Evolutionary conservation across 1,284 basidiomycete species (phyloP), one percentile per base, ranked within the genome.

Genomic region (Cryptococcus maquisensis): DNA sequence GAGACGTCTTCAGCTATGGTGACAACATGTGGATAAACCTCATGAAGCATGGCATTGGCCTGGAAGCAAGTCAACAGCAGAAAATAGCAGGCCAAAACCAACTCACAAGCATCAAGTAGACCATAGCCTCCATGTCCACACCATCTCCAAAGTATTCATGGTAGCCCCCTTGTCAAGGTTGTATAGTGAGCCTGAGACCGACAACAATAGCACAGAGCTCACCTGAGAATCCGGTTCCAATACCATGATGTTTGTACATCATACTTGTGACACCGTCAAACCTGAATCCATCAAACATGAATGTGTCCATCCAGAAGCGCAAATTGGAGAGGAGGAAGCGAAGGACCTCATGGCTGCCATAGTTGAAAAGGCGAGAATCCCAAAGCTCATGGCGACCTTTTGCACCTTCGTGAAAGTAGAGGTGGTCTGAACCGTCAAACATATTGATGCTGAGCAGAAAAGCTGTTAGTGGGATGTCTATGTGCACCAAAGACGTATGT

Each of bases 241-340:
- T 98, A 20, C 95, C 95, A 75, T 98, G 95, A 70, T 98, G 95
- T 35, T 83, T 79, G 77, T 98, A 98, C 87, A 98, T 93, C 91
- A 98, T 98, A 68, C 90, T 95, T 4, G 95, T 98, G 41, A 98
- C 95, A 40, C 95, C 95, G 65, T 98, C 95, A 72, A 98, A 98
- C 44, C 95, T 81, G 84, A 98, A 98, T 4, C 95, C 95, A 67
- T 98, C 95, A 71, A 98, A 98, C 64, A 84, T 84, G 76, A 89
- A 98, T 68, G 92, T 88, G 58, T 98, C 94, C 78, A 98, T 85
- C 81, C 87, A 98, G 80, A 87, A 98, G 36, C 94, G 84, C 48
- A 98, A 79, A 75, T 98, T 98, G 72, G 91, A 94, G 61, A 98
- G 78, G 51, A 98, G 78, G 82, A 98, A 98, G 23, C 95, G 83